A percentile compares a stretch with the other conserved stretches of the same genome.
These are phyloP conservation scores for Corymbia maculata DNA, from an alignment of 345 rosid species.

Conservation along the genomic window DNA sequence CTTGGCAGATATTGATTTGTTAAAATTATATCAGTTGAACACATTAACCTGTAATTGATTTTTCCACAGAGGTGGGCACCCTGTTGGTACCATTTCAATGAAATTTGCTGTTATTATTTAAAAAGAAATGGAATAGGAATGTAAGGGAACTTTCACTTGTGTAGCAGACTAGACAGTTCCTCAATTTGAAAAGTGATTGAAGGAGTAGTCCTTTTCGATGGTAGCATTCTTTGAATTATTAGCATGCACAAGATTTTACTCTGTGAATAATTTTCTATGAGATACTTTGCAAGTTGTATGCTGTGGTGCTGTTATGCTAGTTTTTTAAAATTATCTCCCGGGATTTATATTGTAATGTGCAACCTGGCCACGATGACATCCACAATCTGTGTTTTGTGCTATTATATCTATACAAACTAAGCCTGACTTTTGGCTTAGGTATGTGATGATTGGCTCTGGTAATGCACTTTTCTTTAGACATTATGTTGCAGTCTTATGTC, in stretches of 20 bases:
- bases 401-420: background rate
- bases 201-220: background rate
- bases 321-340: background rate
- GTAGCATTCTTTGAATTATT: background rate
- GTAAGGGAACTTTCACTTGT: background rate
- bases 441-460: background rate
- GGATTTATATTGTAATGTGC: background rate
- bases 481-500: background rate
- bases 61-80: background rate
- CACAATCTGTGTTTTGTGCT: background rate
- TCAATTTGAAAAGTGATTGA: background rate
- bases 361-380: background rate
- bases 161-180: background rate
- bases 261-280: background rate
- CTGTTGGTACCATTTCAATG: background rate
- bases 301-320: background rate
- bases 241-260: background rate
- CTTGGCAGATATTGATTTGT: background rate
- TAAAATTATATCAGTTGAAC: background rate
- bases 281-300: background rate
- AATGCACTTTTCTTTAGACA: background rate
- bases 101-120: background rate
- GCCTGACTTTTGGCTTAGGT: background rate
- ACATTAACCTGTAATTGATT: background rate
- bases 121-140: background rate